These are phyloP conservation scores for Stachybotrys chlorohalonatus DNA, from an alignment of 2,329 filamentous ascomycete genomes.

Conservation along the genomic window DNA sequence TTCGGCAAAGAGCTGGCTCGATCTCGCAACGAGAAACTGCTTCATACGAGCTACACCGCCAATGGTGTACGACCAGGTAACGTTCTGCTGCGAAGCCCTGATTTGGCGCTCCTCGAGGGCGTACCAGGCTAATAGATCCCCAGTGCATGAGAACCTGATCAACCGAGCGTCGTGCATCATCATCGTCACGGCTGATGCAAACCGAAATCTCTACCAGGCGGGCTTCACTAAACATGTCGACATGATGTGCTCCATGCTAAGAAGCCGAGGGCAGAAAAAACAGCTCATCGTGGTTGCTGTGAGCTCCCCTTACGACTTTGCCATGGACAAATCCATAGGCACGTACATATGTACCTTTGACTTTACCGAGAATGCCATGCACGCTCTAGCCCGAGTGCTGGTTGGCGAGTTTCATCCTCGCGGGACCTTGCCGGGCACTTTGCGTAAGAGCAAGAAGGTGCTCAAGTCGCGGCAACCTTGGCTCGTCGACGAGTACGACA, in stretches of 20 bases:
- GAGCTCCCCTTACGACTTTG: constrained; percentile 94
- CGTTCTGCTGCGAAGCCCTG: neutral
- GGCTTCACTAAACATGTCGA: constrained; percentile 94
- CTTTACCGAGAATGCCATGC: constrained; percentile 87
- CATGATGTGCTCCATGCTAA: constrained; percentile 85
- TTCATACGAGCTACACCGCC: constrained; percentile 92
- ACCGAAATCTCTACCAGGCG: constrained; percentile 85
- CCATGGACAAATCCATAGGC: constrained; percentile 80
- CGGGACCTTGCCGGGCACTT: constrained; percentile 59
- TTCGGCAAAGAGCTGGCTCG: constrained; percentile 81
- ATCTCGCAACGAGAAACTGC: constrained; percentile 72
- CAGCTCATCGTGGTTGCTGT: constrained; percentile 85
- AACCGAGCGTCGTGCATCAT: constrained; percentile 82
- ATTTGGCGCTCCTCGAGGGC: neutral
- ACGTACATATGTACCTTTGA: constrained; percentile 95
- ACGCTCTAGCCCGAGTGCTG: constrained; percentile 71
- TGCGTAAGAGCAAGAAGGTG: constrained; percentile 79
- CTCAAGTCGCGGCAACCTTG: constrained; percentile 88
- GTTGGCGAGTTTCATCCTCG: constrained; percentile 63
- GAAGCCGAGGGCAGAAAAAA: constrained; percentile 72
- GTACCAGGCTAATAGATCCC: constrained; percentile 3
- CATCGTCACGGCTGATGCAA: constrained; percentile 86
- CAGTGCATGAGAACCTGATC: constrained; percentile 84
- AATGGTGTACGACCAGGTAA: constrained; percentile 74
- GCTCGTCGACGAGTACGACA: constrained; percentile 85